Evolutionary conservation across 2,329 filamentous ascomycete genomes (phyloP).

Genomic region (Phyllosticta citribraziliensis): DNA sequence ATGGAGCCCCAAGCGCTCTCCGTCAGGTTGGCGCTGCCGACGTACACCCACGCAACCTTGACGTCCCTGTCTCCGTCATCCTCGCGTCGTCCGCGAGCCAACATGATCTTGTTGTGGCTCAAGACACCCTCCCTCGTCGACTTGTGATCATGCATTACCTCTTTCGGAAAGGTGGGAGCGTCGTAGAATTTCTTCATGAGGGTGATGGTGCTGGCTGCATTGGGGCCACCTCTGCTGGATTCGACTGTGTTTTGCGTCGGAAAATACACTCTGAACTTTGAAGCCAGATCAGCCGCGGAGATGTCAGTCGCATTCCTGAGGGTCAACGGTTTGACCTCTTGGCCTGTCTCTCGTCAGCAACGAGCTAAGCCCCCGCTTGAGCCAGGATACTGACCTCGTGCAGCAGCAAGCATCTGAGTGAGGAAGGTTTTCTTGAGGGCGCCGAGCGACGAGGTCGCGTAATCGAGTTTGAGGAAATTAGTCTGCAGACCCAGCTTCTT

Average conservation of each 20-base stretch:
- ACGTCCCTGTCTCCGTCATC: constrained; percentile 17
- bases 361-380: neutral
- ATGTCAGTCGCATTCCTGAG: constrained; percentile 23
- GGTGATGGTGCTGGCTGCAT: constrained; percentile 70
- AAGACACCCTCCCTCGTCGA: constrained; percentile 63
- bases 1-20: constrained; percentile 89
- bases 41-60: constrained; percentile 61
- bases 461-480: constrained; percentile 56
- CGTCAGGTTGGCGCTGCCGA: constrained; percentile 85
- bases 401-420: constrained; percentile 44
- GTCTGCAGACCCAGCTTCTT: constrained; percentile 17
- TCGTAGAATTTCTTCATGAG: constrained; percentile 66
- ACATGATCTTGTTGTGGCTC: constrained; percentile 68
- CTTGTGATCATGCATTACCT: constrained; percentile 64
- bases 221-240: constrained; percentile 15
- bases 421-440: constrained; percentile 62
- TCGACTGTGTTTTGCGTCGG: constrained; percentile 57
- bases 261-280: constrained; percentile 67
- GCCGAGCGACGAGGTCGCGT: constrained; percentile 73
- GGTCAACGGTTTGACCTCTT: neutral
- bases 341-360: neutral
- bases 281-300: constrained; percentile 18
- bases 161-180: constrained; percentile 56
- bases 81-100: constrained; percentile 34
- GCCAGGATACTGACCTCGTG: constrained; percentile 26